Conservation (phyloP, 2,329 filamentous ascomycete genomes). For the Plenodomus biglobosus region DNA sequence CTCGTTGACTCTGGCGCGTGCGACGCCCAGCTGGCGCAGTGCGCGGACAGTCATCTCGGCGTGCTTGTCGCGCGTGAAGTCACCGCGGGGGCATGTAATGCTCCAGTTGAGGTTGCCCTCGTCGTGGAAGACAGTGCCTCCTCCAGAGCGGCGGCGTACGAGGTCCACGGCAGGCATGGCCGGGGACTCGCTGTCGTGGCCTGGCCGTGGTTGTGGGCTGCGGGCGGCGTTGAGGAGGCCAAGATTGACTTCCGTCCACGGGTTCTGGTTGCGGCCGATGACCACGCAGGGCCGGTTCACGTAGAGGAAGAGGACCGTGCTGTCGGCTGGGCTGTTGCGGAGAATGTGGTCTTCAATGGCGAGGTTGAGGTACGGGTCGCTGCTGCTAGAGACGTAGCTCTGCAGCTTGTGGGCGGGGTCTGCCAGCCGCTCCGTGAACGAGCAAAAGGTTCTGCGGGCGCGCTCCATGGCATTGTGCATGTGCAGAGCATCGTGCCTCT, state of each 20-base stretch:
- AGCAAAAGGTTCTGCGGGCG: slow-evolving; percentile 13
- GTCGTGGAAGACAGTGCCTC: slow-evolving; percentile 94
- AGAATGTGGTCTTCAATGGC: slow-evolving; percentile 91
- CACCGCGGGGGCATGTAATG: slow-evolving; percentile 76
- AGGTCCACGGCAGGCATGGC: slow-evolving; percentile 57
- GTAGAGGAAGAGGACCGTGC: slow-evolving; percentile 83
- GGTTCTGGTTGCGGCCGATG: slow-evolving; percentile 95
- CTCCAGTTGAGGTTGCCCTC: slow-evolving; percentile 91
- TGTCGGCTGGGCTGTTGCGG: slow-evolving; percentile 68
- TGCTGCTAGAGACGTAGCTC: slow-evolving; percentile 55
- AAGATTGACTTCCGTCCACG: slow-evolving; percentile 89
- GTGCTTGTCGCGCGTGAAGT: slow-evolving; percentile 82
- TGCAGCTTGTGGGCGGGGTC: slow-evolving; percentile 44
- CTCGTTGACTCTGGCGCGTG: slow-evolving; percentile 74
- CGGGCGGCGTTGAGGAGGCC: slow-evolving; percentile 55
- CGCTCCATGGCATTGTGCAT: background rate
- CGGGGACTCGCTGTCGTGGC: slow-evolving; percentile 41
- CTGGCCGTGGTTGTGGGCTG: slow-evolving; percentile 16
- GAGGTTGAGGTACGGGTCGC: slow-evolving; percentile 84
- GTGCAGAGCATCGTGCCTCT: background rate
- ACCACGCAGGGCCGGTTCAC: slow-evolving; percentile 84
- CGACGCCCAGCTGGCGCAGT: slow-evolving; percentile 61
- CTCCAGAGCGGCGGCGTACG: slow-evolving; percentile 82
- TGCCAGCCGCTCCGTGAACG: slow-evolving; percentile 28
- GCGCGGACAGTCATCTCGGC: slow-evolving; percentile 92